Base-by-base conservation (phyloP, 2,329 filamentous ascomycete species). In the Colletotrichum sp. region DNA sequence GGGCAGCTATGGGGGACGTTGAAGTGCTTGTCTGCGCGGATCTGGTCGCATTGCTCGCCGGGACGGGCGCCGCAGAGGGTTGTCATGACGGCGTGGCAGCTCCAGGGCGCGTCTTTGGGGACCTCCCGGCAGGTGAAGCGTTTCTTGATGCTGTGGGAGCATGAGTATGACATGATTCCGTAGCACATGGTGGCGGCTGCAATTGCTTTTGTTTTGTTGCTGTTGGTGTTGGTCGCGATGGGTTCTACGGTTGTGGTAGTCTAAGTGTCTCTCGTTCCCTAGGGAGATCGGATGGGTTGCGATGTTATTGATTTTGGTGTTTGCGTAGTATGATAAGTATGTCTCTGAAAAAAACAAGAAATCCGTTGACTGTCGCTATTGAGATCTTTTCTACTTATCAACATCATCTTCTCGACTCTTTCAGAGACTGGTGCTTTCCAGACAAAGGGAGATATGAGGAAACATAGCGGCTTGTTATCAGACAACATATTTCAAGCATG, bases 161-260 rank as follows among this genome's bases (percentile, higher is more conserved):
- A 74, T 5, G 74, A 22, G 19, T 75, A 68, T 9, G 59, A 66
- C 5, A 61, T 30, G 22, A 32, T 63, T 22, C 75, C 60, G 68
- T 74, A 34, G 34, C 77, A 78, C 77, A 78, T 78, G 11, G 27
- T 55, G n/a, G n/a, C n/a, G 44, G 44, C 7, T 13, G n/a, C 2
- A n/a, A 9, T 52, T 52, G n/a, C n/a, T 19, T 11, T 32, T 69
- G 3, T 67, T 28, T 48, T 12, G 9, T 15, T 7, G 34, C 6
- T 55, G 39, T 16, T 48, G 36, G 22, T 27, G 25, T 19, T 15
- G 57, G 19, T 52, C n/a, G 19, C 25, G 27, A 22, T 68, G 9
- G 8, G 39, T 8, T 59, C 15, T 52, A 5, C 2, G 22, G 1
- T n/a, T 3, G 27, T 59, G 55, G 55, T 4, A 27, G 55, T 59